Conservation (phyloP, 2,329 filamentous ascomycete genomes). For the Epichloe gansuensis region DNA sequence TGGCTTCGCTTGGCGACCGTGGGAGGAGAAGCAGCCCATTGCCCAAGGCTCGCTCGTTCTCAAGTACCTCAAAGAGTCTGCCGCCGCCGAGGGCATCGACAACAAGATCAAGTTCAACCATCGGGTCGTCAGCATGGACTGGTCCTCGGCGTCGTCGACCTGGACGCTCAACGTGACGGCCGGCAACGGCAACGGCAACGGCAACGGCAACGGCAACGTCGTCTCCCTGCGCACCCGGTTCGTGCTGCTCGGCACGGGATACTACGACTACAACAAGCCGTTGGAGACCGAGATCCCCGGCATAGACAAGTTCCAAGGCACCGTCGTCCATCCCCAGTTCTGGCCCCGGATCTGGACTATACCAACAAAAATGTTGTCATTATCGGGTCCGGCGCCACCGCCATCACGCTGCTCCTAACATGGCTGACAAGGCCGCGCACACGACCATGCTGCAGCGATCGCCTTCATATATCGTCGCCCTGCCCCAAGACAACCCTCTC, state of each 20-base stretch:
- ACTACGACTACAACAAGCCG: conserved; percentile 57
- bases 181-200: conserved; percentile 8
- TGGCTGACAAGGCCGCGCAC: conserved; percentile 48
- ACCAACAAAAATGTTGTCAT: conserved; percentile 53
- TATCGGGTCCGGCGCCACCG: conserved; percentile 65
- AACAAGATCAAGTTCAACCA: conserved; percentile 36
- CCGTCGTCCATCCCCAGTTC: conserved; percentile 57
- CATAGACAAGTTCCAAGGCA: conserved; percentile 50
- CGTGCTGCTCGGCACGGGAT: conserved; percentile 41
- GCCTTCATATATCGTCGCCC: conserved; percentile 53
- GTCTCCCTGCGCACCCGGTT: conserved; percentile 31
- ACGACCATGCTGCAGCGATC: conserved; percentile 71
- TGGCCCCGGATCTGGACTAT: conserved; percentile 58
- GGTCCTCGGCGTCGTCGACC: conserved; percentile 38
- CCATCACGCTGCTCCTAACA: conserved; percentile 57
- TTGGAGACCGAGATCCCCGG: conserved; percentile 49
- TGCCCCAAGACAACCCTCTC: conserved; percentile 26
- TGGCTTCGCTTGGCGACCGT: conserved; percentile 57
- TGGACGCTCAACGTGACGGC: conserved; percentile 36
- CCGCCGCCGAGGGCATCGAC: conserved; percentile 24
- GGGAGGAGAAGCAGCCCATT: conserved; percentile 41
- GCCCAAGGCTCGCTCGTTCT: conserved; percentile 36
- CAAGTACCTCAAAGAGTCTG: conserved; percentile 38
- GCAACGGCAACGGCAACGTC: conserved; percentile 8
- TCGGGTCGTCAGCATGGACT: conserved; percentile 33